phyloP scores from a whole-genome alignment of 768 basidiomycete species.

The Suillus subluteus region DNA sequence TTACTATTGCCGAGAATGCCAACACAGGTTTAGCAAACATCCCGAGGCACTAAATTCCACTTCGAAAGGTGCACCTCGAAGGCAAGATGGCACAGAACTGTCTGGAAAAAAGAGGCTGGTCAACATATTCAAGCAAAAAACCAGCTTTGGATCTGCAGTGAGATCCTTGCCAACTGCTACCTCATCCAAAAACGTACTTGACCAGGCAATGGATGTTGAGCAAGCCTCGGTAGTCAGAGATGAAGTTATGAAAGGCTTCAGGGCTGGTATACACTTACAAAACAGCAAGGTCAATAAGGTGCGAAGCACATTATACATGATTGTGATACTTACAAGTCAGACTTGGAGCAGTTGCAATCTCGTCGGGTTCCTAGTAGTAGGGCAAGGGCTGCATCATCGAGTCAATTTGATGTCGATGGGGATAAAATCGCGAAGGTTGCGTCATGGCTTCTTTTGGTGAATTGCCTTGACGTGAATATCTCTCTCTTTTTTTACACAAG shows the following conservation, averaged over 20 bases:
- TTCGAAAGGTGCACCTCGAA: not conserved
- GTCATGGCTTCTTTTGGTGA: not conserved
- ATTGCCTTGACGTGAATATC: not conserved
- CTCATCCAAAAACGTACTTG: not conserved
- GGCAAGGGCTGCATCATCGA: not conserved
- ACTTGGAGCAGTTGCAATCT: not conserved
- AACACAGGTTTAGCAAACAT: constrained; percentile 12
- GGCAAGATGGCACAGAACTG: not conserved
- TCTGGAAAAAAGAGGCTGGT: not conserved
- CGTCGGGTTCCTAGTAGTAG: not conserved
- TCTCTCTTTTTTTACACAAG: not conserved
- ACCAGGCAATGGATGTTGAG: not conserved
- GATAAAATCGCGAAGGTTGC: not conserved
- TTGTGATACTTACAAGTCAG: not conserved
- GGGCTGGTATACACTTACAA: not conserved
- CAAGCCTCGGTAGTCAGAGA: no score
- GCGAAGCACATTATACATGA: not conserved
- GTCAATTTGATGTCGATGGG: not conserved
- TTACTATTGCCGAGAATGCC: constrained; percentile 8
- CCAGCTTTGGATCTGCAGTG: not conserved
- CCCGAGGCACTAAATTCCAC: not conserved
- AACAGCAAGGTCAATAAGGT: constrained; percentile 2
- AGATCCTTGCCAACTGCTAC: not conserved
- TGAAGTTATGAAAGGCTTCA: not conserved
- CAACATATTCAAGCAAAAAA: not conserved